phyloP scores from a whole-genome alignment of 805 yeast species.

The Yamadazyma paraphyllophila region DNA sequence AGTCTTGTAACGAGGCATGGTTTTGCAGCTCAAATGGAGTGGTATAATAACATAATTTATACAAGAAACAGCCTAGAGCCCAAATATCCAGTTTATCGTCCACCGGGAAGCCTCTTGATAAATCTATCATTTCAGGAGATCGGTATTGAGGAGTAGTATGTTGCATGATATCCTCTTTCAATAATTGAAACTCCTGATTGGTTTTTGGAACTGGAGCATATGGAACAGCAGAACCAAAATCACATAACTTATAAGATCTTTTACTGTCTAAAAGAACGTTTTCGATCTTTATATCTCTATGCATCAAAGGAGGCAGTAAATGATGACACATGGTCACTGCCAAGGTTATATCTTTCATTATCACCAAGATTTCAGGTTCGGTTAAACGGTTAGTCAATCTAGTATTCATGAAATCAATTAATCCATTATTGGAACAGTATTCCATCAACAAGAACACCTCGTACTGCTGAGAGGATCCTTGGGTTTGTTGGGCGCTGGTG shows the following conservation, averaged over 20 bases:
- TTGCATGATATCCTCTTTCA: constrained; percentile 68
- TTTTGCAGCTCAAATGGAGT: constrained; percentile 69
- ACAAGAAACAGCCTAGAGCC: constrained; percentile 79
- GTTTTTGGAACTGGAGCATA: constrained; percentile 61
- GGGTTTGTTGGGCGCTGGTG: constrained; percentile 8
- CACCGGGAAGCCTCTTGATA: constrained; percentile 64
- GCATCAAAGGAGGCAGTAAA: constrained; percentile 65
- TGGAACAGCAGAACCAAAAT: constrained; percentile 77
- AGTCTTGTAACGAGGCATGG: constrained; percentile 35
- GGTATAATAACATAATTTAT: constrained; percentile 75
- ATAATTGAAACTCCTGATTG: constrained; percentile 54
- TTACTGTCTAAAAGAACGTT: constrained; percentile 64
- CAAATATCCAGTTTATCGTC: constrained; percentile 83
- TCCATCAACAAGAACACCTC: constrained; percentile 83
- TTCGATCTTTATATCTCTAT: constrained; percentile 80
- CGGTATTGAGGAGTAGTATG: constrained; percentile 86
- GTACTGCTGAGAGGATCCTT: constrained; percentile 29
- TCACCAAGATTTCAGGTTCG: constrained; percentile 65
- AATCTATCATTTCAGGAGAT: constrained; percentile 81
- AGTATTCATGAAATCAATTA: constrained; percentile 78
- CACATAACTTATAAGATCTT: constrained; percentile 68
- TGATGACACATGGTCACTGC: constrained; percentile 82
- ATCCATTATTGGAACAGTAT: constrained; percentile 69
- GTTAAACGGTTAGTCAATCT: constrained; percentile 62
- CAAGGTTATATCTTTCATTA: constrained; percentile 66